Percentiles rank a stretch among this genome's conserved stretches.
phyloP scores from a whole-genome alignment of 2,329 filamentous ascomycete species.

The Aspergillus neotritici region DNA sequence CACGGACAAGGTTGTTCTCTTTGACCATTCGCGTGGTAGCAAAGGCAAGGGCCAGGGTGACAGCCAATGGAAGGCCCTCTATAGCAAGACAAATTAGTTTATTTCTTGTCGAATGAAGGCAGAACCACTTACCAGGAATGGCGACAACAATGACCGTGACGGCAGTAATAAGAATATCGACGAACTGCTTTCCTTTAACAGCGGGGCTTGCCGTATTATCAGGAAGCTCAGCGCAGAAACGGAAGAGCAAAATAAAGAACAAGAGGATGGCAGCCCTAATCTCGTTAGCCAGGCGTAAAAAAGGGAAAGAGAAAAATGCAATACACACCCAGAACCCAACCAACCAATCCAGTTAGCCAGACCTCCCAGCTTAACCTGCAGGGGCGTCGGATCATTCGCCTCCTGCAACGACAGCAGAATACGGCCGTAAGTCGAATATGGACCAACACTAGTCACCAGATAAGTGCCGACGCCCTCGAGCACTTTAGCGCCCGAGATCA shows the following conservation, averaged over 20 bases:
- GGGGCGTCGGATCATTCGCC: conserved; percentile 67
- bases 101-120: neutral
- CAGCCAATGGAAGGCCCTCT: conserved; percentile 70
- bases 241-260: conserved; percentile 80
- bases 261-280: conserved; percentile 62
- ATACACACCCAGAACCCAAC: conserved; percentile 57
- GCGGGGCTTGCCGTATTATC: conserved; percentile 53
- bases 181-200: conserved; percentile 70
- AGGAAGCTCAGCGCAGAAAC: conserved; percentile 67
- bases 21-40: conserved; percentile 71
- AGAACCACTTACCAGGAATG: conserved; percentile 49
- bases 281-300: conserved; percentile 8
- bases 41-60: conserved; percentile 71
- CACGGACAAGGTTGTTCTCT: conserved; percentile 70
- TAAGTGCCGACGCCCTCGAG: conserved; percentile 73
- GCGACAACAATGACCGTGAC: conserved; percentile 76
- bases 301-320: too few relatives aligned
- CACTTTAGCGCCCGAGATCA: conserved; percentile 76
- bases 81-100: conserved; percentile 31
- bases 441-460: conserved; percentile 66
- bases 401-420: conserved; percentile 70
- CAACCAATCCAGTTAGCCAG: conserved; percentile 75
- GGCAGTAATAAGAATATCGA: conserved; percentile 71
- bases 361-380: conserved; percentile 69
- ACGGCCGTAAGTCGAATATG: conserved; percentile 69